Conservation (phyloP, 1,284 basidiomycete genomes). For the Pterula multifida region DNA sequence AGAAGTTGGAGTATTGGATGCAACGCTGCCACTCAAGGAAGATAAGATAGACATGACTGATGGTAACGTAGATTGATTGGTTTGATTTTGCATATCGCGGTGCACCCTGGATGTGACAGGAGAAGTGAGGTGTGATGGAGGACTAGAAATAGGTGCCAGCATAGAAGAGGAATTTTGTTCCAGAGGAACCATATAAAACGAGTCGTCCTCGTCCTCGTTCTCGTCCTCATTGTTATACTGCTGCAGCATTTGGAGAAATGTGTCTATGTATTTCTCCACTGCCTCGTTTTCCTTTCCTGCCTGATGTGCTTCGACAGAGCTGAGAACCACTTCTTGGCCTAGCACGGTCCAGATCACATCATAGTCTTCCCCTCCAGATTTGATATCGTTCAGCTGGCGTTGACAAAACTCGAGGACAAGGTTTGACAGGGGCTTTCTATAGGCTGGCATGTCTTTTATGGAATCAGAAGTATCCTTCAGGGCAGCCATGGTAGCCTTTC, state of each 20-base stretch:
- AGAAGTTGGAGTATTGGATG: slow-evolving; percentile 15
- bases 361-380: slow-evolving; percentile 24
- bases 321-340: slow-evolving; percentile 46
- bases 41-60: slow-evolving; percentile 54
- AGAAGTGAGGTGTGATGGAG: slow-evolving; percentile 28
- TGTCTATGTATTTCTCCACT: slow-evolving; percentile 15
- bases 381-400: slow-evolving; percentile 24
- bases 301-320: slow-evolving; percentile 27
- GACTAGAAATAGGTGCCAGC: slow-evolving; percentile 17
- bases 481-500: slow-evolving; percentile 39
- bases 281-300: slow-evolving; percentile 17
- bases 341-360: slow-evolving; percentile 50
- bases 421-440: slow-evolving; percentile 48
- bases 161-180: slow-evolving; percentile 25
- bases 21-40: slow-evolving; percentile 37
- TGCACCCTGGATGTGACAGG: slow-evolving; percentile 39
- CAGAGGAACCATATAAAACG: slow-evolving; percentile 22
- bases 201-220: slow-evolving; percentile 28
- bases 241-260: slow-evolving; percentile 25
- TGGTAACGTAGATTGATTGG: slow-evolving; percentile 36
- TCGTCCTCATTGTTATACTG: slow-evolving; percentile 16
- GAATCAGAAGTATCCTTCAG: slow-evolving; percentile 47
- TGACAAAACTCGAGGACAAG: slow-evolving; percentile 44
- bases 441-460: slow-evolving; percentile 54
- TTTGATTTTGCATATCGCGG: slow-evolving; percentile 27